Percentiles rank a stretch among this genome's conserved stretches.
These are phyloP conservation scores for Taiozyma sp. DNA, from an alignment of 1,139 yeast genomes.

Conservation along the genomic window DNA sequence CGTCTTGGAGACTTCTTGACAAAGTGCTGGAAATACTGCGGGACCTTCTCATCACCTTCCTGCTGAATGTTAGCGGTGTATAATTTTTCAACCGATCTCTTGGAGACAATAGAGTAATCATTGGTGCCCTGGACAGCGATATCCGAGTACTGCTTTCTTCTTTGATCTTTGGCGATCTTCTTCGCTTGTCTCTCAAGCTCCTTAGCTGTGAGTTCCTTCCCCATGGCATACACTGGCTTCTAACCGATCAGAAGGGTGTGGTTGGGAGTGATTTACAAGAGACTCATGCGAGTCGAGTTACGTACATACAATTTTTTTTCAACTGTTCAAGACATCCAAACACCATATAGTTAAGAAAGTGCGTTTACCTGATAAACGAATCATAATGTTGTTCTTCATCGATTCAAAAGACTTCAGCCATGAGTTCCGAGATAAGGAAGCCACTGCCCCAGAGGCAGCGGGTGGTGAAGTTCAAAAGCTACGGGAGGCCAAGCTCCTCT, in stretches of 20 bases:
- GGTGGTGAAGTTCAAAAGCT: slow-evolving; percentile 8
- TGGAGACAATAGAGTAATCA: slow-evolving; percentile 79
- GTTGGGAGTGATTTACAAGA: not conserved
- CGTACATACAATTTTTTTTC: not conserved
- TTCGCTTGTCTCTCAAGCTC: slow-evolving; percentile 22
- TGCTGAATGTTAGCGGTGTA: slow-evolving; percentile 39
- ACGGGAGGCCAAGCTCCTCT: slow-evolving; percentile 3
- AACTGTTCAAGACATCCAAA: not conserved
- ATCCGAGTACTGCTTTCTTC: slow-evolving; percentile 51
- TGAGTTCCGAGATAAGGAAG: not conserved
- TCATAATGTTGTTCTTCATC: not conserved
- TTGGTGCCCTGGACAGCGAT: slow-evolving; percentile 77
- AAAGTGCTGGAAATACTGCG: slow-evolving; percentile 54
- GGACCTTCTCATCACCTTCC: slow-evolving; percentile 15
- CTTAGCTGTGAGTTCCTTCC: slow-evolving; percentile 8
- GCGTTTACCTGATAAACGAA: not conserved
- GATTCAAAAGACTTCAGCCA: not conserved
- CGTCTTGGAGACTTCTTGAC: slow-evolving; percentile 67
- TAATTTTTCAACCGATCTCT: slow-evolving; percentile 70
- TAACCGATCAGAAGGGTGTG: not conserved
- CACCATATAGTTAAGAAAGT: slow-evolving; percentile 1
- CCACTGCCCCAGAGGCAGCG: slow-evolving; percentile 9
- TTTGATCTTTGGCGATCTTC: slow-evolving; percentile 43
- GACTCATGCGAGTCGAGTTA: not conserved
- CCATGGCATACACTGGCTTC: not conserved